Evolutionary conservation across 805 yeast genomes (phyloP), one percentile per base, ranked within the genome.

Genomic region (Clavispora fructus): DNA sequence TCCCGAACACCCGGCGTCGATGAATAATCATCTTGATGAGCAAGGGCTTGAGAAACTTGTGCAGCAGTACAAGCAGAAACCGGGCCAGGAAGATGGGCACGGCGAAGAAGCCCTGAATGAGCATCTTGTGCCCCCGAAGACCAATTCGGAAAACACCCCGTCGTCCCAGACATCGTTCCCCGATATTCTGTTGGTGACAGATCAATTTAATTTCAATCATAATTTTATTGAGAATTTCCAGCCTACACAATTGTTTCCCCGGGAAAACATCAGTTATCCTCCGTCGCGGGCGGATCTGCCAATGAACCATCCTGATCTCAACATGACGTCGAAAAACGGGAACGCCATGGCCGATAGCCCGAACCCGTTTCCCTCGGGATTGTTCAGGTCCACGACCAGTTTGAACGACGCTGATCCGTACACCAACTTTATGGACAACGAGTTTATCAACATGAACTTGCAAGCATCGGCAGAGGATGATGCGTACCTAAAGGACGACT

Each of bases 211-310:
- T 17, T 69, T 76, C 30, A 69, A 71, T 38, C 65, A 58, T 46
- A 67, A 67, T 26, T 74, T 75, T 55, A 65, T 70, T 45, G 79
- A 75, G 43, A 75, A 75, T 50, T 79, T 79, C 61, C 79, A 78
- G 57, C 83, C 83, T 14, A 70, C 80, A 13, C 82, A 77, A 50
- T 68, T 79, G 51, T 79, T 79, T 53, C 83, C 83, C 6, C 65
- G 59, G 23, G 58, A 55, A 56, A 70, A 54, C 52, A 52, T 45
- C 43, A 68, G 74, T 45, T 48, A 54, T 14, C 73, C 74, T 4
- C 64, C 67, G 5, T 66, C 73, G 2, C 55, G 74, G 42, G 62
- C 64, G 1, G 73, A 68, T 46, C 61, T 71, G 6, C 75, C 75
- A 2, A 43, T 25, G 16, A 38, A 40, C 7, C 41, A 39, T 8